These are phyloP conservation scores for Marchantia paleacea DNA, from an alignment of 225 moss, liverwort and hornwort species.

Conservation along the genomic window DNA sequence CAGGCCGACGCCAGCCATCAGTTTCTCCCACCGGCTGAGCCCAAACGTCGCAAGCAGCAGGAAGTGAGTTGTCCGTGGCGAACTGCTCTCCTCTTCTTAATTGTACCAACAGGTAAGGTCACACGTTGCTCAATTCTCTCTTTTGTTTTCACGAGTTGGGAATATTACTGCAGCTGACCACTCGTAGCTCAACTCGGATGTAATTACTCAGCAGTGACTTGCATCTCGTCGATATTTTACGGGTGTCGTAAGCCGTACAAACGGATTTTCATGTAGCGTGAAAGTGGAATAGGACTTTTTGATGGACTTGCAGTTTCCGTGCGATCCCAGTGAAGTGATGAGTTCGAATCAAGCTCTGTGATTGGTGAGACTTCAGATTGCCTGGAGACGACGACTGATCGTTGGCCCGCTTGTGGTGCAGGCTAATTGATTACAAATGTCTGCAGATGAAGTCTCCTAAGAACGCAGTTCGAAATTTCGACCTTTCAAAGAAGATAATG, in stretches of 20 bases:
- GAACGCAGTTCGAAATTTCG: background rate
- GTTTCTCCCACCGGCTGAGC: conserved; percentile 38
- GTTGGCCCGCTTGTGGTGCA: background rate
- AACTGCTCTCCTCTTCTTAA: background rate
- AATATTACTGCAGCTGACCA: background rate
- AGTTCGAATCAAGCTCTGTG: background rate
- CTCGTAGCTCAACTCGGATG: background rate
- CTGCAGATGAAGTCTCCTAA: background rate
- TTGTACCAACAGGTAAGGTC: conserved; percentile 7
- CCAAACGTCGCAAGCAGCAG: conserved; percentile 7
- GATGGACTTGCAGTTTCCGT: too few species aligned
- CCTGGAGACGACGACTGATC: too few species aligned
- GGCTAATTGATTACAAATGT: background rate
- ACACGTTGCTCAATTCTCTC: background rate
- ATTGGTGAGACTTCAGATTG: too few species aligned
- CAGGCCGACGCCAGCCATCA: conserved; percentile 22
- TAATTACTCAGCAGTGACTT: too few species aligned
- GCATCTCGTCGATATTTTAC: too few species aligned
- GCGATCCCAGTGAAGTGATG: too few species aligned
- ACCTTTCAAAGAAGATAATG: background rate
- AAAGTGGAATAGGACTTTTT: too few species aligned
- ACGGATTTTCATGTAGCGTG: too few species aligned
- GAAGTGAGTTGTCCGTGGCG: background rate
- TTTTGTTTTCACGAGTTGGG: background rate
- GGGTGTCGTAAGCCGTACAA: too few species aligned